Percentiles rank a stretch among this genome's conserved stretches.
phyloP scores from a whole-genome alignment of 345 rosid genomes.

The Citrus maxima region DNA sequence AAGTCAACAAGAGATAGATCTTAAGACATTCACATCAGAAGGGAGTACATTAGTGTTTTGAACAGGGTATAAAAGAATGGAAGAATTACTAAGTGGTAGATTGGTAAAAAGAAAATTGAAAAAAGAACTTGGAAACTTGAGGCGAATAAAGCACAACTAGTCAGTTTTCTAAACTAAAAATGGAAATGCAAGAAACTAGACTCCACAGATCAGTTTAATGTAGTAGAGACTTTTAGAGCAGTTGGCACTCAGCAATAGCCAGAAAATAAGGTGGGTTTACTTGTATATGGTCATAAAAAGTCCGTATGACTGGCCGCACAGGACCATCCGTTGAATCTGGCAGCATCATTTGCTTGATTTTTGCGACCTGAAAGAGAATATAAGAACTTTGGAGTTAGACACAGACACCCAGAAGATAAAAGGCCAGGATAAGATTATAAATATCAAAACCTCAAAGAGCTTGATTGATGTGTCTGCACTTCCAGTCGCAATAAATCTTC shows the following conservation, averaged over 20 bases:
- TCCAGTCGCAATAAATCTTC: constrained; percentile 79
- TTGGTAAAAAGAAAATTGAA: neutral
- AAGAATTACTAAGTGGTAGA: neutral
- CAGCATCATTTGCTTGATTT: constrained; percentile 82
- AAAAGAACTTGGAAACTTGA: neutral
- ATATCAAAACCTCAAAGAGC: constrained; percentile 66
- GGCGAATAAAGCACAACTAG: neutral
- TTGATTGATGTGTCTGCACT: constrained; percentile 86
- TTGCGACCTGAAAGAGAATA: constrained; percentile 48
- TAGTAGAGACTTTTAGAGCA: neutral
- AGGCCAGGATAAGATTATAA: neutral
- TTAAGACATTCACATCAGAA: neutral
- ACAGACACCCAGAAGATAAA: neutral
- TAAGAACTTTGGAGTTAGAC: neutral
- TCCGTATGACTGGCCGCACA: constrained; percentile 69
- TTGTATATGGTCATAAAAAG: constrained; percentile 80
- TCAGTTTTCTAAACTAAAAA: too few relatives aligned
- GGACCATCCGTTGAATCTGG: constrained; percentile 60
- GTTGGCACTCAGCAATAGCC: constrained; percentile 1
- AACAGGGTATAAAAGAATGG: neutral
- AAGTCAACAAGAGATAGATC: constrained; percentile 11
- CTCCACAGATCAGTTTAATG: neutral
- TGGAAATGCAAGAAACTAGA: neutral
- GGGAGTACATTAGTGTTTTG: neutral
- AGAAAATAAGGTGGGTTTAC: constrained; percentile 30